phyloP scores from a whole-genome alignment of 2,329 filamentous ascomycete species.

The Talaromyces sp. region DNA sequence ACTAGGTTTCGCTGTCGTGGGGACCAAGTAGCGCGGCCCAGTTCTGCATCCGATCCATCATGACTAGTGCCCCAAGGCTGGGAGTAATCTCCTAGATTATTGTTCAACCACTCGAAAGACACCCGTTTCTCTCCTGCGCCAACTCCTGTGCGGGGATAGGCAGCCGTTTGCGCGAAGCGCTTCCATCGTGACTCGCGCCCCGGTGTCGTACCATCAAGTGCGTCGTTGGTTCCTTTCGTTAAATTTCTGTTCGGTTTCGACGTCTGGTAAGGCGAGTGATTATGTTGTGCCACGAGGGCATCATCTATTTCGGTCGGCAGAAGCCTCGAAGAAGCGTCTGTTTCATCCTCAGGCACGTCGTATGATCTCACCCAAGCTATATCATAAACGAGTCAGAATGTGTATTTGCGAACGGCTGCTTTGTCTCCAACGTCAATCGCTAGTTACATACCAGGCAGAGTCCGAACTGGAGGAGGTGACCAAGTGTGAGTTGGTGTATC shows the following conservation, averaged over 20 bases:
- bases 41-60: slow-evolving; percentile 49
- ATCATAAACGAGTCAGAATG: not conserved
- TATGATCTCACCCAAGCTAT: slow-evolving; percentile 46
- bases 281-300: slow-evolving; percentile 47
- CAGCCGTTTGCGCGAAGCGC: slow-evolving; percentile 42
- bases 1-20: slow-evolving; percentile 52
- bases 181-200: slow-evolving; percentile 46
- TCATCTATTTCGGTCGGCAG: slow-evolving; percentile 38
- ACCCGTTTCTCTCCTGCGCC: slow-evolving; percentile 40
- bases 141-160: slow-evolving; percentile 39
- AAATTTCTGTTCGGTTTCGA: slow-evolving; percentile 22
- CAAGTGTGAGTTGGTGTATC: slow-evolving; percentile 7
- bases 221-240: slow-evolving; percentile 16
- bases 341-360: slow-evolving; percentile 36
- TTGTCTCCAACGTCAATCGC: not conserved
- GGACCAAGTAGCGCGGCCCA: slow-evolving; percentile 43
- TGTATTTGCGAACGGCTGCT: not conserved
- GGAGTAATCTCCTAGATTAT: slow-evolving; percentile 45
- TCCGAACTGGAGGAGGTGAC: slow-evolving; percentile 25
- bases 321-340: slow-evolving; percentile 34
- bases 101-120: slow-evolving; percentile 45
- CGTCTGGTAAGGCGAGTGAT: slow-evolving; percentile 38
- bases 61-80: slow-evolving; percentile 51
- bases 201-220: not conserved
- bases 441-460: slow-evolving; percentile 35